Conservation (phyloP, 306 rosid genomes). For the Inga laurina region DNA sequence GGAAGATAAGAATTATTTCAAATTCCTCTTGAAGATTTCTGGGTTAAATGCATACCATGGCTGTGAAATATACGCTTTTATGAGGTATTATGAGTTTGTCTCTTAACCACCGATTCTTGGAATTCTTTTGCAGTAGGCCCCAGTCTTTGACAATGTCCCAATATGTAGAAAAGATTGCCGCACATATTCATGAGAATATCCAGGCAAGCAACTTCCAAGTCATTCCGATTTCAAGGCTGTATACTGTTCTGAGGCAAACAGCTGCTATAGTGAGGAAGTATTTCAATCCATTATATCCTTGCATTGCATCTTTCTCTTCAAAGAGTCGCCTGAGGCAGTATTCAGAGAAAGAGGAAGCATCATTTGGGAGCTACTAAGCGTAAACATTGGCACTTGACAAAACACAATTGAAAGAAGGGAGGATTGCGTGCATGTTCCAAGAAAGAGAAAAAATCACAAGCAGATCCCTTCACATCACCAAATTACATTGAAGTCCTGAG, state of each 20-base stretch:
- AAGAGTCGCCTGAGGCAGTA: conserved; percentile 62
- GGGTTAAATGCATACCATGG: conserved; percentile 40
- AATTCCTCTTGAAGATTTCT: neutral
- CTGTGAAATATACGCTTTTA: conserved; percentile 57
- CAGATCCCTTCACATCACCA: too few species aligned
- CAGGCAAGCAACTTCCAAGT: conserved; percentile 47
- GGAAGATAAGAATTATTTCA: neutral
- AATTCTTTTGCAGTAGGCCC: conserved; percentile 65
- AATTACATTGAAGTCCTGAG: too few species aligned
- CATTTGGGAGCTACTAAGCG: neutral
- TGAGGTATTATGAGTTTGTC: conserved; percentile 63
- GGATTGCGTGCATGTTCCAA: too few species aligned
- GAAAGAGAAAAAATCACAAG: too few species aligned
- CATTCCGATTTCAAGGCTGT: conserved; percentile 30
- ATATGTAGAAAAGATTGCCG: conserved; percentile 55
- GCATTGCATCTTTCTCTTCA: conserved; percentile 66
- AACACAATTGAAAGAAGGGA: neutral
- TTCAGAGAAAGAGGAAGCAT: neutral
- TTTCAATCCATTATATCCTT: conserved; percentile 63
- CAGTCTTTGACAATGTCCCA: conserved; percentile 77
- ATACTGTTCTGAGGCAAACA: conserved; percentile 57
- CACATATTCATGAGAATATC: conserved; percentile 47
- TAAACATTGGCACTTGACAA: neutral
- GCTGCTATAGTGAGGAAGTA: conserved; percentile 63
- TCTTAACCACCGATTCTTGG: conserved; percentile 66